Evolutionary conservation across 306 rosid genomes (phyloP).

Genomic region (Vachellia collinsii): DNA sequence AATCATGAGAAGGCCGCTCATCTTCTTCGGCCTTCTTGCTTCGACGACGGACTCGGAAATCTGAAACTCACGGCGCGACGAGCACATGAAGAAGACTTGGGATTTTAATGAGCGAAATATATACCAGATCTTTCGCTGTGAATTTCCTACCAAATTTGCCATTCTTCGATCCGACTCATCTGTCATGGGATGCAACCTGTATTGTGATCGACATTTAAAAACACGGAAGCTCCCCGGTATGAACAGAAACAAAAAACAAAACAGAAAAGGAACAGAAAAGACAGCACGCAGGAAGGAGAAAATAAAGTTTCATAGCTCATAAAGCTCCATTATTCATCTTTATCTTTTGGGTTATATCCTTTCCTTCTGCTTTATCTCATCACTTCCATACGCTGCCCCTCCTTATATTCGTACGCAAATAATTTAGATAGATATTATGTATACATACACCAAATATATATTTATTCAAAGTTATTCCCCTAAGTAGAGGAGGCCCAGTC

Average conservation of each 20-base stretch:
- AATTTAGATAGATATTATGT: too few relatives aligned
- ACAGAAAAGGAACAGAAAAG: too few relatives aligned
- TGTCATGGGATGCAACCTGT: too few relatives aligned
- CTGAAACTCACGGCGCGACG: neutral
- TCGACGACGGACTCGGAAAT: neutral
- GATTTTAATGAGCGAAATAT: neutral
- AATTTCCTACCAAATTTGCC: neutral
- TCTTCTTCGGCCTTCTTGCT: neutral
- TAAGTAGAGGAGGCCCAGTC: too few relatives aligned
- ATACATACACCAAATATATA: too few relatives aligned
- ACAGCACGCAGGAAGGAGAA: too few relatives aligned
- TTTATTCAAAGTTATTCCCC: too few relatives aligned
- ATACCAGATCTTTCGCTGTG: neutral
- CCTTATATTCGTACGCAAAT: neutral
- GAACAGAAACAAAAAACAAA: too few relatives aligned
- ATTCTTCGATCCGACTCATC: neutral
- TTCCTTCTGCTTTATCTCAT: neutral
- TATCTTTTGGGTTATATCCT: neutral
- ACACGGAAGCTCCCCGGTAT: neutral
- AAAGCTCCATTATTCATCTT: neutral
- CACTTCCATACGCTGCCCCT: neutral
- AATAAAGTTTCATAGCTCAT: neutral
- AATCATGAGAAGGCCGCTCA: neutral
- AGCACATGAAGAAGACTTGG: neutral
- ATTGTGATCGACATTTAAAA: neutral